These are phyloP conservation scores for Ogataea allantospora DNA, from an alignment of 805 yeast species.

Conservation along the genomic window DNA sequence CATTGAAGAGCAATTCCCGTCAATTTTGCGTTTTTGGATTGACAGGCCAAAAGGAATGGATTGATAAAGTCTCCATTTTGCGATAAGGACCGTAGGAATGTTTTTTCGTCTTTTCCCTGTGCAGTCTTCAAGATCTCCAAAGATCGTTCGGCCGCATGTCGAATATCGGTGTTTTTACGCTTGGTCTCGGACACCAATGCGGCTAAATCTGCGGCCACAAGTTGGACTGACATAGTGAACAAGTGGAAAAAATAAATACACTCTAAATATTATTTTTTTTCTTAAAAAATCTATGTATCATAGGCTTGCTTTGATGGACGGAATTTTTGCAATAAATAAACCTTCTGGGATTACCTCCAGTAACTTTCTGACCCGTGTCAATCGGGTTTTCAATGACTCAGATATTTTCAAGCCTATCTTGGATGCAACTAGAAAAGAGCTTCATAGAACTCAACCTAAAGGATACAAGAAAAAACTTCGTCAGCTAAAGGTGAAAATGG, in stretches of 20 bases:
- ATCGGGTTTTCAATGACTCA: slow-evolving; percentile 59
- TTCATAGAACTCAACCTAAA: slow-evolving; percentile 42
- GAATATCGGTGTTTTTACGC: slow-evolving; percentile 68
- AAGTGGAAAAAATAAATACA: slow-evolving; percentile 10
- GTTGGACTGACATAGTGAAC: slow-evolving; percentile 29
- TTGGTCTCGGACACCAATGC: slow-evolving; percentile 66
- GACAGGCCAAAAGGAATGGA: slow-evolving; percentile 74
- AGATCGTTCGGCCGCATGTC: slow-evolving; percentile 53
- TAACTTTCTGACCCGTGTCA: slow-evolving; percentile 64
- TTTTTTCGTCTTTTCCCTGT: slow-evolving; percentile 17
- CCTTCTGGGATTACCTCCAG: slow-evolving; percentile 85
- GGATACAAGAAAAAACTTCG: slow-evolving; percentile 52
- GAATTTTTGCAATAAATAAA: slow-evolving; percentile 87
- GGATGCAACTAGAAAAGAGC: slow-evolving; percentile 46
- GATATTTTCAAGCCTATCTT: slow-evolving; percentile 55
- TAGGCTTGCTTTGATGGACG: slow-evolving; percentile 59
- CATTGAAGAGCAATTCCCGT: slow-evolving; percentile 71
- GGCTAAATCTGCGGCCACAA: slow-evolving; percentile 56
- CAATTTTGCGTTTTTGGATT: slow-evolving; percentile 71
- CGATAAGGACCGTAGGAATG: slow-evolving; percentile 31
- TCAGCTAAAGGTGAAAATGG: slow-evolving; percentile 74
- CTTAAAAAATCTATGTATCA: slow-evolving; percentile 6
- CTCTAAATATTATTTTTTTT: no score
- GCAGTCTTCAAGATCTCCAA: slow-evolving; percentile 41
- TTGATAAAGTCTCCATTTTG: slow-evolving; percentile 52